Percentiles rank a stretch among this genome's conserved stretches.
phyloP scores from a whole-genome alignment of 768 basidiomycete species.

The Boletellus ananiceps region DNA sequence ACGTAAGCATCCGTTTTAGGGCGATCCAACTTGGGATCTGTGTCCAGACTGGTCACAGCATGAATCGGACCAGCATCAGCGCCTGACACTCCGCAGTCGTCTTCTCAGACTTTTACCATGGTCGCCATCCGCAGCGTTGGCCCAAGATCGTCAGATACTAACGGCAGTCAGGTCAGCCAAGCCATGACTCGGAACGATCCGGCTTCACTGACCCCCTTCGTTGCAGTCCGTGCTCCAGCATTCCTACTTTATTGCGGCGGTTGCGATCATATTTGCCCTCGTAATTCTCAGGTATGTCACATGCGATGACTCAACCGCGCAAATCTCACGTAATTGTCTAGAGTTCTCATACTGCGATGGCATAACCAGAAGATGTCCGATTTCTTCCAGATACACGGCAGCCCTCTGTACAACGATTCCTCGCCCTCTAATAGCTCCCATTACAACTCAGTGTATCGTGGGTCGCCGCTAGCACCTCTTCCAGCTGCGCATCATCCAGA shows the following conservation, averaged over 20 bases:
- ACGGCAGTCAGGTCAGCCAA: constrained; percentile 15
- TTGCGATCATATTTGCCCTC: constrained; percentile 11
- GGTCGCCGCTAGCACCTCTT: constrained; percentile 15
- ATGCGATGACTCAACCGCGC: not conserved
- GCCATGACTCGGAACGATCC: not conserved
- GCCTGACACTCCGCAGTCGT: not conserved
- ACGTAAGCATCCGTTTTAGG: not conserved
- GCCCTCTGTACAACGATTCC: constrained; percentile 2
- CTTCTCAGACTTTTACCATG: constrained; percentile 2
- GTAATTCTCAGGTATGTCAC: constrained; percentile 19
- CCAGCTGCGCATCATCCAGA: constrained; percentile 21
- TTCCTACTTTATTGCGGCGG: constrained; percentile 22
- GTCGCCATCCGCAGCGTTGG: not conserved
- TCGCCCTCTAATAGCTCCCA: not conserved
- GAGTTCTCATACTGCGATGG: constrained; percentile 23
- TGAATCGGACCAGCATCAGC: not conserved
- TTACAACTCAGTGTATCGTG: constrained; percentile 11
- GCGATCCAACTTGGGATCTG: no score
- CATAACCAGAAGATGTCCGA: constrained; percentile 12
- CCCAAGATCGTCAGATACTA: not conserved
- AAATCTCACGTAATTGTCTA: constrained; percentile 7
- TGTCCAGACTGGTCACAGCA: no score
- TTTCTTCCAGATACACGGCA: constrained; percentile 17
- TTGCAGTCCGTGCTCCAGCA: constrained; percentile 20
- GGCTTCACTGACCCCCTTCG: not conserved